These are phyloP conservation scores for Eutrema salsugineum DNA, from an alignment of 441 rosid species.

Conservation along the genomic window DNA sequence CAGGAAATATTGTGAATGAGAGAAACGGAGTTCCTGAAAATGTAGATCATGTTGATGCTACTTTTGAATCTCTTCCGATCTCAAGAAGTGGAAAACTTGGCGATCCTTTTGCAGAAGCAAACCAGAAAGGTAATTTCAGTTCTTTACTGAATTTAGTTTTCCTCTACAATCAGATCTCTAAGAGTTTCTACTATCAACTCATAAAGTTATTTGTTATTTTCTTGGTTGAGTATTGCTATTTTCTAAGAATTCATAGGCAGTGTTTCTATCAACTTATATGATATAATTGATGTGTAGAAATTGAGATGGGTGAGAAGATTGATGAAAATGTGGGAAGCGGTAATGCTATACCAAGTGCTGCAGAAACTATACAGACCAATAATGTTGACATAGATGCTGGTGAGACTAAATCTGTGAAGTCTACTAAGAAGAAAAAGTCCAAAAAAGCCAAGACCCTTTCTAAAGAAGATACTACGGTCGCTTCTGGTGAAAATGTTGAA, in stretches of 20 bases:
- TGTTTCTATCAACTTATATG: not conserved
- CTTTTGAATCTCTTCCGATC: conserved; percentile 3
- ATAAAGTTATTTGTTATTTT: not conserved
- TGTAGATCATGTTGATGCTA: not conserved
- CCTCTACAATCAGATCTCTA: not conserved
- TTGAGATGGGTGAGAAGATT: not conserved
- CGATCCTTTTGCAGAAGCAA: not conserved
- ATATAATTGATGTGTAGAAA: conserved; percentile 5
- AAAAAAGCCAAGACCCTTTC: conserved; percentile 8
- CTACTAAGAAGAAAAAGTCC: conserved; percentile 18
- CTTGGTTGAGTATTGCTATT: not conserved
- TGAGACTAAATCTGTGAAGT: conserved; percentile 14
- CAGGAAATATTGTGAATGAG: not conserved
- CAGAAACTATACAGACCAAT: not conserved
- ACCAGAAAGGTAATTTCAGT: not conserved
- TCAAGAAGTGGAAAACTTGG: not conserved
- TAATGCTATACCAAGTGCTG: conserved; percentile 9
- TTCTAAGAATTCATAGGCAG: not conserved
- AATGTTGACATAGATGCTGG: conserved; percentile 1
- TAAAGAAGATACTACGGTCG: not conserved
- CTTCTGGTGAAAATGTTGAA: conserved; percentile 12
- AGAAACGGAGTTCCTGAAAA: not conserved
- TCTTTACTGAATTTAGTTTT: not conserved
- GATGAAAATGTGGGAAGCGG: not conserved
- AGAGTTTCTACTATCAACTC: not conserved